Evolutionary conservation across 345 rosid species (phyloP), one percentile per base, ranked within the genome.

Genomic region (Eucalyptus tenuipes): DNA sequence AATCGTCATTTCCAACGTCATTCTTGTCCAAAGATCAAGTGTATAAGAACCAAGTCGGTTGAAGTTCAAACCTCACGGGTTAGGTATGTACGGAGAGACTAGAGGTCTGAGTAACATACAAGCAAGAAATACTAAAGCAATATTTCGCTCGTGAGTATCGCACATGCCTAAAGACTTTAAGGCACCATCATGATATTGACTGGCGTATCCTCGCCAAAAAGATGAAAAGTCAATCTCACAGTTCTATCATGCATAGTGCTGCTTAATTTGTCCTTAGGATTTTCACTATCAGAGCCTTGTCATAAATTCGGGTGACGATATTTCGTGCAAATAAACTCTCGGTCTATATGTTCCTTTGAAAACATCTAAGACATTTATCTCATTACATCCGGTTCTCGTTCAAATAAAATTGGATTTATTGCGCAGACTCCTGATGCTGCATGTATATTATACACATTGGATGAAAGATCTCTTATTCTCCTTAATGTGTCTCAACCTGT

Each of bases 311-410:
- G 14, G 14, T 20, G 0, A 37, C 0, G 2, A 37, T 37, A 7
- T 37, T 33, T 37, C 18, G 17, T 5, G 13, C 5, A 9, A 3
- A 37, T 18, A 5, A 33, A 37, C 27, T 71, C 81, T 71, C 13
- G 1, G 27, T 10, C 13, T 71, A 10, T 71, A 71, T 8, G 6
- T 71, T 71, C 25, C 44, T 71, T 68, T 0, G 1, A 17, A 31
- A 68, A 16, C 20, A 31, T 31, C 24, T 66, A 16, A 31, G 5
- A 31, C 4, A 14, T 14, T 64, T 14, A n/a, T 64, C 37, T n/a
- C 18, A 29, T 0, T 0, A 17, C 3, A 71, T 33, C 7, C 0
- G 3, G 1, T 71, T 71, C 1, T 71, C 2, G 4, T 71, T 71
- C 1, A 33, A 71, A 37, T 7, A 71, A 33, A 71, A 17, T 37